A percentile compares a stretch with the other conserved stretches of the same genome.
Conservation (phyloP, 2,329 filamentous ascomycete genomes). For the Aspergillus oerlinghausenensis region DNA sequence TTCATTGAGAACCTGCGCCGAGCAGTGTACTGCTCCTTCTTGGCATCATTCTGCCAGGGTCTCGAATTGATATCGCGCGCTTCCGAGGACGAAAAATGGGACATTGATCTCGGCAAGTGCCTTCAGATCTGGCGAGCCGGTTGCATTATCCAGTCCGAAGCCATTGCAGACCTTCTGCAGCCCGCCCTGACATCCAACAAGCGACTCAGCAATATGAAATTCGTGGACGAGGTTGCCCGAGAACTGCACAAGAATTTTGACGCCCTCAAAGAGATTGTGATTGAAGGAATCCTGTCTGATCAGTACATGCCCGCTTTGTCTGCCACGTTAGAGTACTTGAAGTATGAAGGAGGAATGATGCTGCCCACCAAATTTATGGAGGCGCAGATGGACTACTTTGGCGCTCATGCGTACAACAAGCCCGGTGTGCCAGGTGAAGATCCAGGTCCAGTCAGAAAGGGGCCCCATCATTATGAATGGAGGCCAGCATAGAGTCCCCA, state of each 20-base stretch:
- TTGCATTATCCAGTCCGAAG: conserved; percentile 66
- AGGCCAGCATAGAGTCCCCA: conserved; percentile 32
- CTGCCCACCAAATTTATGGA: conserved; percentile 67
- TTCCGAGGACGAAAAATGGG: conserved; percentile 57
- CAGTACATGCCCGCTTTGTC: conserved; percentile 57
- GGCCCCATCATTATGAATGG: conserved; percentile 63
- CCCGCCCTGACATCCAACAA: conserved; percentile 23
- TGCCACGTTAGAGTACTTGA: conserved; percentile 62
- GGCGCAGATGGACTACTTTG: conserved; percentile 68
- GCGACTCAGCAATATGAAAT: conserved; percentile 33
- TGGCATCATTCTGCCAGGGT: conserved; percentile 62
- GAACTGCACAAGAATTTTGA: conserved; percentile 52
- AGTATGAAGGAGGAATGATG: conserved; percentile 56
- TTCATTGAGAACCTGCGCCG: conserved; percentile 57
- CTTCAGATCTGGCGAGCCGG: conserved; percentile 62
- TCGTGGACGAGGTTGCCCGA: conserved; percentile 44
- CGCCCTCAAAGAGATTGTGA: conserved; percentile 53
- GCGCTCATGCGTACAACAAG: conserved; percentile 60
- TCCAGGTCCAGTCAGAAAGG: conserved; percentile 49
- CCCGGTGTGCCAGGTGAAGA: conserved; percentile 48
- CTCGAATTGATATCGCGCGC: conserved; percentile 59
- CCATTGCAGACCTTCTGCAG: conserved; percentile 57
- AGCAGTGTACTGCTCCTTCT: conserved; percentile 59
- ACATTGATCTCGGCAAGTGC: conserved; percentile 37
- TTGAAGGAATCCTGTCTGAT: conserved; percentile 53